Evolutionary conservation across 495 filamentous ascomycete genomes (phyloP).

Genomic region (Aspergillus cristatus): DNA sequence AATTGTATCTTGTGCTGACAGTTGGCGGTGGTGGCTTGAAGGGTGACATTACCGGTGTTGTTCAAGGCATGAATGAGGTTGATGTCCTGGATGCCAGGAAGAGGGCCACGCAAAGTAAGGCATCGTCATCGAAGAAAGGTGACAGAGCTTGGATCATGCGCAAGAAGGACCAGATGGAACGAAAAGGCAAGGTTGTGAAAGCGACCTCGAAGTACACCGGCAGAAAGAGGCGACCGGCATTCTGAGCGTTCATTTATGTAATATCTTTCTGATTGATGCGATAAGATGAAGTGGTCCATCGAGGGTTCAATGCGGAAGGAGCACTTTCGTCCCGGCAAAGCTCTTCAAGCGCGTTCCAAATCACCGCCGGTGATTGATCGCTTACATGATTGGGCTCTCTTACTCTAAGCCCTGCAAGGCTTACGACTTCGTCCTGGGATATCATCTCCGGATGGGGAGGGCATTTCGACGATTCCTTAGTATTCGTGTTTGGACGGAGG

Average conservation of each 20-base stretch:
- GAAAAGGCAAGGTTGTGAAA: constrained; percentile 92
- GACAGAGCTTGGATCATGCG: constrained; percentile 82
- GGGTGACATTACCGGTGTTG: constrained; percentile 77
- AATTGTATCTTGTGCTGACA: constrained; percentile 88
- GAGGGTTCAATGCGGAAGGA: too few species aligned
- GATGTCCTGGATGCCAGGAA: constrained; percentile 64
- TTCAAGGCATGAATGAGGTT: constrained; percentile 80
- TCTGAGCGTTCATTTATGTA: constrained; percentile 26
- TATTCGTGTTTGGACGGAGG: too few species aligned
- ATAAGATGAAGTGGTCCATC: too few species aligned
- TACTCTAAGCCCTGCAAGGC: too few species aligned
- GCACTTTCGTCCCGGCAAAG: too few species aligned
- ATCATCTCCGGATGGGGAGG: too few species aligned
- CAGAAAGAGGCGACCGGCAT: constrained; percentile 60
- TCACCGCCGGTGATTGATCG: too few species aligned
- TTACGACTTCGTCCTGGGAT: too few species aligned
- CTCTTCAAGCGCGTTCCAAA: too few species aligned
- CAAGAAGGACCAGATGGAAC: constrained; percentile 94
- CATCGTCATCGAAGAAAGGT: constrained; percentile 55
- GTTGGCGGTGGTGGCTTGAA: constrained; percentile 72
- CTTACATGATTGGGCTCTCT: too few species aligned
- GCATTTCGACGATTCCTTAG: too few species aligned
- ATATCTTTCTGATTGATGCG: not conserved
- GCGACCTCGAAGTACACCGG: constrained; percentile 85
- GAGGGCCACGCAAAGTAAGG: constrained; percentile 38